Base-by-base conservation (phyloP, 176 grass and related monocot genomes). In the Eragrostis curvula region DNA sequence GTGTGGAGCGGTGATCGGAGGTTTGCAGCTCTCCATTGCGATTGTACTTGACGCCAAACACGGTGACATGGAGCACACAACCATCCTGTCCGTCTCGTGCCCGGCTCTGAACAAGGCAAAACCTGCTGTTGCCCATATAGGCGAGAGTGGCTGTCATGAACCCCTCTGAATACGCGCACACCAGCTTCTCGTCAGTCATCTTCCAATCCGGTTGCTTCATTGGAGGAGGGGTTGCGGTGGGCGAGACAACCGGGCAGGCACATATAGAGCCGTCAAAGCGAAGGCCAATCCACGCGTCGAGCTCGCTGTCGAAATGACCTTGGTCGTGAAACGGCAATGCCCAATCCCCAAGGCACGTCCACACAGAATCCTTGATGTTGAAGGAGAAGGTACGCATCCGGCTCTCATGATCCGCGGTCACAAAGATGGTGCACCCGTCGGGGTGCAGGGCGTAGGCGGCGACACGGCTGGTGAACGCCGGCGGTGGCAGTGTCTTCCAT, bases 211-310 rank as follows among this genome's bases (percentile, higher is more conserved):
- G n/a, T n/a, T n/a, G n/a, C n/a, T n/a, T n/a, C n/a, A n/a, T n/a
- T n/a, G n/a, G n/a, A n/a, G n/a, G n/a, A n/a, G n/a, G n/a, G n/a
- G n/a, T n/a, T n/a, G n/a, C n/a, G n/a, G n/a, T n/a, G n/a, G n/a
- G n/a, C n/a, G n/a, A n/a, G n/a, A n/a, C n/a, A 1, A 75, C 73
- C 16, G 43, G 32, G 73, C 73, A 75, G 53, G 73, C 1, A 7
- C 73, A 75, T 1, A 75, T 9, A 12, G 24, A 43, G 6, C 73
- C 53, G 15, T 76, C 55, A 20, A 18, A 1, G 16, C 47, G 9
- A 30, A 78, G 42, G 9, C 74, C 57, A 0, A 77, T 57, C 57
- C 74, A 77, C 7, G 21, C 57, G 10, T 78, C 58, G 7, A 78
- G 75, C 2, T 27, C 43, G 42, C 0, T 21, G 57, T 63, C 39